Base-by-base conservation (phyloP, 2,329 filamentous ascomycete genomes). In the Emmonsiellopsis sp. region DNA sequence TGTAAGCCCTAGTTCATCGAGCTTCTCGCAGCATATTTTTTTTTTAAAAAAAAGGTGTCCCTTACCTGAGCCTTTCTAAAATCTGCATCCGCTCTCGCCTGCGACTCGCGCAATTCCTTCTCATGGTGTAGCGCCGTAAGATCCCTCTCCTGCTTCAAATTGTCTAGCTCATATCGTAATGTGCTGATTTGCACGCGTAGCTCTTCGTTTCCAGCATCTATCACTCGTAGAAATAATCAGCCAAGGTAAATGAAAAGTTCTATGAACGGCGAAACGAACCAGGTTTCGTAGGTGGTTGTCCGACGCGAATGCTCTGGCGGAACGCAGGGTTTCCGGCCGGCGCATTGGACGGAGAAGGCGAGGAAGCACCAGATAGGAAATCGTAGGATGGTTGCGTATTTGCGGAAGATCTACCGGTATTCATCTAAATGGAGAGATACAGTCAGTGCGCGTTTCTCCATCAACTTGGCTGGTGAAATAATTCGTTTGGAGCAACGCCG, bases 161-260 rank as follows among this genome's bases (percentile, higher is more conserved):
- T 92, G 63, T 90, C 87, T 59, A 95, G 79, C 55, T 92, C 89
- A 72, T 96, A 98, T 57, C 85, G 85, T 50, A 96, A 75, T 0
- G 89, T 88, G 57, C 91, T 93, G 42, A 97, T 77, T 70, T 96
- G 89, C 1, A 92, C 89, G 65, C 92, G 91, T 30, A 97, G 78
- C 59, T 91, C 86, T 64, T 97, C 91, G 55, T 81, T 85, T 52
- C 72, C 71, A 10, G 64, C 59, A 60, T 74, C 71, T 74, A 46
- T 49, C 15, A 30, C 30, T 43, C 30, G 9, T 20, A 26, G 5
- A 26, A 26, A 26, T 51, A 6, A 44, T 51, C 30, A 20, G 40
- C 16, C 34, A 43, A 20, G 13, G 5, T 13, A 35, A 7, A 34
- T 3, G 5, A 15, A 31, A 26, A 11, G 30, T 5, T 5, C 20